Percentiles rank a stretch among this genome's conserved stretches.
Evolutionary conservation across 2,329 filamentous ascomycete genomes (phyloP).

Genomic region (Blumeria hordei): DNA sequence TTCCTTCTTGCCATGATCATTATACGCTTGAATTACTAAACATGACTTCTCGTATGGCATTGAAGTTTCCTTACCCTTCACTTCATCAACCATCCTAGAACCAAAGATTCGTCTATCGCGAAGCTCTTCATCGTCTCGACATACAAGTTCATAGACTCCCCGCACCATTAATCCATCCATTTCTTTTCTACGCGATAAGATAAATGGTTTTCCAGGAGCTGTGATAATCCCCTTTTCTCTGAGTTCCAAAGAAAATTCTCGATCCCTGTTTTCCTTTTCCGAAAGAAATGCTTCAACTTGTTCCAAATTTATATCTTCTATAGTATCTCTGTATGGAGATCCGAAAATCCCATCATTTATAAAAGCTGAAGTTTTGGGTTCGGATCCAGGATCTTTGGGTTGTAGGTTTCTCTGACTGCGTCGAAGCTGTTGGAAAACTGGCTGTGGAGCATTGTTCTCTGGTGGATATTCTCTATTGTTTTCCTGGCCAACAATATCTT

Average conservation of each 20-base stretch:
- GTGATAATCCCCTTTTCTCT: not conserved
- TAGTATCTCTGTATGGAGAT: no score
- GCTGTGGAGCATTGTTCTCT: not conserved
- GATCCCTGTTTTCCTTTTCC: not conserved
- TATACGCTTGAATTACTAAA: conserved; percentile 1
- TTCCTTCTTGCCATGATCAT: not conserved
- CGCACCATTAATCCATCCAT: not conserved
- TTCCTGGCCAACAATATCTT: not conserved
- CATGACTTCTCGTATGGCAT: not conserved
- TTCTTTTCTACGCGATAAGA: not conserved
- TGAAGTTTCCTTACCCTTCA: not conserved
- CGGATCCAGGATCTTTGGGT: not conserved
- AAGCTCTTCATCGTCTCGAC: not conserved
- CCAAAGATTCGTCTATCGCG: not conserved
- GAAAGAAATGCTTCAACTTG: not conserved
- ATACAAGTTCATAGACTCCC: not conserved
- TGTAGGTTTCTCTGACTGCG: not conserved
- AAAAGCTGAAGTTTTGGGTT: not conserved
- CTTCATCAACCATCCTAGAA: not conserved
- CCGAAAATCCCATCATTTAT: no score
- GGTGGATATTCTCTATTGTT: not conserved
- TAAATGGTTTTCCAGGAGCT: not conserved
- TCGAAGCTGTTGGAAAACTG: not conserved
- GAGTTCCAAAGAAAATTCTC: not conserved
- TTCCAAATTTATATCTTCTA: no score